Base-by-base conservation (phyloP, 768 basidiomycete species). In the Amanita fuliginea region DNA sequence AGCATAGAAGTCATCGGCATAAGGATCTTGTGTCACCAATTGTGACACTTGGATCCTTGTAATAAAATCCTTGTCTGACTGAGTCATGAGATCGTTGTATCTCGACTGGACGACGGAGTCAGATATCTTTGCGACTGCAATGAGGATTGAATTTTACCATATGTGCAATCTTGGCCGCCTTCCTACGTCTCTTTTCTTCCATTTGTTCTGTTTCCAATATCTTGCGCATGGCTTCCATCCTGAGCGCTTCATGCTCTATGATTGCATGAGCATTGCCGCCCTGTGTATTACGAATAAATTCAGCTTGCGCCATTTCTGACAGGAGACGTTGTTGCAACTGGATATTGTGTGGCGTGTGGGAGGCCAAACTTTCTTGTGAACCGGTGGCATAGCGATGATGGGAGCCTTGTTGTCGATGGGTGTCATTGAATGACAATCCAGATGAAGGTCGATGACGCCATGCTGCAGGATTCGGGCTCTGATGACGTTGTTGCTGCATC, bases 21-120 rank as follows among this genome's bases (percentile, higher is more conserved):
- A 98, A 0, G 96, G 96, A 67, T 99, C 96, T 59, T 89, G 84
- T 5, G 93, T 95, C 39, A 96, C 93, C 36, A 98, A 85, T 60
- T 98, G 96, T 1, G 95, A 97, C 30, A 99, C 90, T 64, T 99
- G 96, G 54, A 99, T 98, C 21, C 96, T 83, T 32, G 96, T 98
- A 67, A 99, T 98, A 62, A 98, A 99, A 61, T 98, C 96, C 69
- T 98, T 98, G 73, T 99, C 96, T 9, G 89, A 93, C 66, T 93
- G 91, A 3, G 91, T 92, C 92, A 95, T 95, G 33, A 94, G 74
- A 63, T 93, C 90, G 57, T 95, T 95, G 60, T 93, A 93, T 52
- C 88, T 81, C 53, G 92, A 80, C 91, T 92, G 46, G 33, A 49
- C 49, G 55, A 16, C 30, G 55, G 35, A 22, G 51, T 60, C 6